phyloP scores from a whole-genome alignment of 495 filamentous ascomycete species.

The Tuber umbilicatum region DNA sequence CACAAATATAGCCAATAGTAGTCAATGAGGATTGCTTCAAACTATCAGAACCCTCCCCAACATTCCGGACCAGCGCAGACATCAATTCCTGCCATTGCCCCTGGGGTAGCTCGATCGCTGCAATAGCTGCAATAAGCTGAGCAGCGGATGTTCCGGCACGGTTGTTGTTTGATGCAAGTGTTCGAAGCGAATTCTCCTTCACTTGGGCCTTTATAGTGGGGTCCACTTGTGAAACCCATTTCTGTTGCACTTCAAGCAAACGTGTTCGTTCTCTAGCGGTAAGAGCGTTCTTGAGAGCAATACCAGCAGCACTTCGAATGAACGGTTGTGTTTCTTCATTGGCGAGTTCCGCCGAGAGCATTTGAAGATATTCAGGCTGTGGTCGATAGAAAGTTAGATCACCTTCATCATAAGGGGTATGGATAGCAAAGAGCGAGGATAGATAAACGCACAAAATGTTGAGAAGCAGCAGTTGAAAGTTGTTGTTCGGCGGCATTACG shows the following conservation, averaged over 20 bases:
- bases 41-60: slow-evolving; percentile 73
- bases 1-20: slow-evolving; percentile 95
- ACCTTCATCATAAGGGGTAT: slow-evolving; percentile 11
- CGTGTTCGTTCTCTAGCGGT: slow-evolving; percentile 80
- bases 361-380: slow-evolving; percentile 81
- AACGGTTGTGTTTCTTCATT: slow-evolving; percentile 76
- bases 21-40: slow-evolving; percentile 91
- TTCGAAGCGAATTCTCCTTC: slow-evolving; percentile 80
- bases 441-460: slow-evolving; percentile 74
- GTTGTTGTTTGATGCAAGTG: slow-evolving; percentile 64
- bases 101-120: slow-evolving; percentile 84
- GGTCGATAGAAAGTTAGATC: slow-evolving; percentile 17
- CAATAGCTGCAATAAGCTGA: slow-evolving; percentile 90
- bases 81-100: slow-evolving; percentile 96
- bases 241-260: slow-evolving; percentile 76
- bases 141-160: slow-evolving; percentile 83
- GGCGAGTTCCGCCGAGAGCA: slow-evolving; percentile 83
- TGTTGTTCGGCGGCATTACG: slow-evolving; percentile 90
- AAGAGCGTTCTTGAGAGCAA: slow-evolving; percentile 95
- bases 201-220: slow-evolving; percentile 72
- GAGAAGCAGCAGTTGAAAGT: slow-evolving; percentile 81
- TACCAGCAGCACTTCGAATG: slow-evolving; percentile 86
- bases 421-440: slow-evolving; percentile 35
- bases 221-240: slow-evolving; percentile 80
- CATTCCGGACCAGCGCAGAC: slow-evolving; percentile 77